Percentiles rank a stretch among this genome's conserved stretches.
phyloP scores from a whole-genome alignment of 768 basidiomycete genomes.

The Suillus ampliporus region DNA sequence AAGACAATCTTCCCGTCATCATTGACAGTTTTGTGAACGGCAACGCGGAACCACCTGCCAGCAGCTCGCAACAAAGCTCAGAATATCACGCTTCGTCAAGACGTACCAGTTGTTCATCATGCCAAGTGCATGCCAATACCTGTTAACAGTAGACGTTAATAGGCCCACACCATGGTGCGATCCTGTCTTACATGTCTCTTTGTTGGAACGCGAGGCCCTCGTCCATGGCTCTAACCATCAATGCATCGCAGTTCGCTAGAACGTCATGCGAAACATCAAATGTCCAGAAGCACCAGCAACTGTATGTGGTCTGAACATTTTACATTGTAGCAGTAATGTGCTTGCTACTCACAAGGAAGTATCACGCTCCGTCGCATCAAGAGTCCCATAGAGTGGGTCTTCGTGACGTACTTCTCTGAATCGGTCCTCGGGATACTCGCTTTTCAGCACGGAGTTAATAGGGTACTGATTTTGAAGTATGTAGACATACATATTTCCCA shows the following conservation, averaged over 20 bases:
- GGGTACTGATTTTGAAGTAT: not conserved
- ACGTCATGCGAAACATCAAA: constrained; percentile 41
- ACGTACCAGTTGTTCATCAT: constrained; percentile 62
- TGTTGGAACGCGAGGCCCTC: constrained; percentile 56
- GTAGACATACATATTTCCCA: constrained; percentile 43
- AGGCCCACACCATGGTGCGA: not conserved
- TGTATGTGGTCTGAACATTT: constrained; percentile 1
- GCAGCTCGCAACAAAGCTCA: constrained; percentile 1
- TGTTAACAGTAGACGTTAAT: constrained; percentile 18
- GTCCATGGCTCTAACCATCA: constrained; percentile 61
- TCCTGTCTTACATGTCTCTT: constrained; percentile 50
- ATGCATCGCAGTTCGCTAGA: constrained; percentile 41
- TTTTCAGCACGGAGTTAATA: constrained; percentile 11
- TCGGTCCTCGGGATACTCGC: constrained; percentile 55
- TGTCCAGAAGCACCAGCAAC: constrained; percentile 68
- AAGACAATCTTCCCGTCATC: constrained; percentile 33
- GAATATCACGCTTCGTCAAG: not conserved
- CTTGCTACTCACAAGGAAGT: constrained; percentile 47
- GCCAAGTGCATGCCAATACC: constrained; percentile 57
- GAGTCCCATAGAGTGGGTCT: constrained; percentile 51
- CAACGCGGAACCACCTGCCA: constrained; percentile 62
- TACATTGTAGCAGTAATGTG: not conserved
- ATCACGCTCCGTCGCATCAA: constrained; percentile 55
- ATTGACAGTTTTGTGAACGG: constrained; percentile 43
- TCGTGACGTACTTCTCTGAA: constrained; percentile 45